Evolutionary conservation across 305 asterid species (phyloP), one percentile per base, ranked within the genome.

Genomic region (Vinca major): DNA sequence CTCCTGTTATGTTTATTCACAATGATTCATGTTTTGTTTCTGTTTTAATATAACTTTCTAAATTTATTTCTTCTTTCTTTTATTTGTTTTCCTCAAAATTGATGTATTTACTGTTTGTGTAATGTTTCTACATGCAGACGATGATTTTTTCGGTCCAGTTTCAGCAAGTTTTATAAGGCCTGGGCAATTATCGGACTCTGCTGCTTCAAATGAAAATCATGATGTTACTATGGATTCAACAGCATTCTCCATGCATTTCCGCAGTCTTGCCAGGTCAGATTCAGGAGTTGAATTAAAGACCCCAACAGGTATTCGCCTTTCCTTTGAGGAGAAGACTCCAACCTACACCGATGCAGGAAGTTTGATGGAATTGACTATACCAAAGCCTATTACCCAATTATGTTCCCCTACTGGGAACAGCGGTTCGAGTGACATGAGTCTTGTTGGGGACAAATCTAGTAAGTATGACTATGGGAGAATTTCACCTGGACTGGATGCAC

Each of bases 151-250:
- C 63, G 99, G 99, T 65, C 99, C 99, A 53, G 95, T 94, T 79
- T 89, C 96, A 63, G 82, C 99, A 73, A 82, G 86, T 81, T 94
- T 94, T 77, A 94, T 94, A 78, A 84, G 86, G 71, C 95, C 90
- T 14, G 89, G 91, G 43, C 80, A 85, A 70, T 81, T 88, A 73
- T 88, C 95, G 14, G 98, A 86, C 76, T 90, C 96, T 68, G 97
- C 82, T 49, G 91, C 87, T 60, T 89, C 97, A 76, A 90, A 84
- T 71, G 96, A 86, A 69, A 81, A 83, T 76, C 92, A 83, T 73
- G 99, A 94, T 70, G 73, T 85, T 73, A 91, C 99, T 39, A 88
- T 94, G 99, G 99, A 94, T 82, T 91, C 98, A 71, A 89, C 98
- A 72, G 93, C 96, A 68, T 91, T 91, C 78, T 91, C 99, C 77